Conservation (phyloP, 2,329 filamentous ascomycete species). For the Colletotrichum gloeosporioides region DNA sequence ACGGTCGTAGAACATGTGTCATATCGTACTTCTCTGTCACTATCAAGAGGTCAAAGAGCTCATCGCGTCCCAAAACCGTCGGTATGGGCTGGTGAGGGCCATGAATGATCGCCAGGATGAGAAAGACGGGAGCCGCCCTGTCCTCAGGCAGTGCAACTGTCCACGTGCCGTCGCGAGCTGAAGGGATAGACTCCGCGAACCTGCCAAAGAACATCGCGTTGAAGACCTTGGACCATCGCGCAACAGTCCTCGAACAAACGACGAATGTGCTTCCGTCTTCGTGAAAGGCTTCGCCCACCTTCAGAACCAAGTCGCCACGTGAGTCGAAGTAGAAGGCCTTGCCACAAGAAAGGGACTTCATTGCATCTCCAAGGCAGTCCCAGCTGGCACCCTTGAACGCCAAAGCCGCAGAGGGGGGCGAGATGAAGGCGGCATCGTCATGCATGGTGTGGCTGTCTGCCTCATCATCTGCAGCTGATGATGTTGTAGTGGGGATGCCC, state of each 20-base stretch:
- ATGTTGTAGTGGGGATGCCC: neutral
- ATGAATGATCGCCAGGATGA: neutral
- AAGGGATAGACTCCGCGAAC: neutral
- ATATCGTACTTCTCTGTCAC: neutral
- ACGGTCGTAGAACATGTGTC: neutral
- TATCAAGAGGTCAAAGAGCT: neutral
- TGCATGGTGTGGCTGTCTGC: neutral
- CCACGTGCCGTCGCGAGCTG: neutral
- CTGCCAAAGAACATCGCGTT: neutral
- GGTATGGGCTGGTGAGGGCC: neutral
- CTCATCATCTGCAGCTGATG: neutral
- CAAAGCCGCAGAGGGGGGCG: neutral
- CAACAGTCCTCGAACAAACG: neutral
- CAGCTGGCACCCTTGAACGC: neutral
- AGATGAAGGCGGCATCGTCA: neutral
- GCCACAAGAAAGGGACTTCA: neutral
- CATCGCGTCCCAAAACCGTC: neutral
- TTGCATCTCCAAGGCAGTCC: neutral
- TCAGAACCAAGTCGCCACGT: neutral
- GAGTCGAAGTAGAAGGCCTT: neutral
- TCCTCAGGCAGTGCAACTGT: neutral
- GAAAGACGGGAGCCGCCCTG: neutral
- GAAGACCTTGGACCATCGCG: neutral
- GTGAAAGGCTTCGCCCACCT: neutral
- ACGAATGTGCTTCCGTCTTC: neutral